These are phyloP conservation scores for Ilex asprella DNA, from an alignment of 257 asterid genomes.

Conservation along the genomic window DNA sequence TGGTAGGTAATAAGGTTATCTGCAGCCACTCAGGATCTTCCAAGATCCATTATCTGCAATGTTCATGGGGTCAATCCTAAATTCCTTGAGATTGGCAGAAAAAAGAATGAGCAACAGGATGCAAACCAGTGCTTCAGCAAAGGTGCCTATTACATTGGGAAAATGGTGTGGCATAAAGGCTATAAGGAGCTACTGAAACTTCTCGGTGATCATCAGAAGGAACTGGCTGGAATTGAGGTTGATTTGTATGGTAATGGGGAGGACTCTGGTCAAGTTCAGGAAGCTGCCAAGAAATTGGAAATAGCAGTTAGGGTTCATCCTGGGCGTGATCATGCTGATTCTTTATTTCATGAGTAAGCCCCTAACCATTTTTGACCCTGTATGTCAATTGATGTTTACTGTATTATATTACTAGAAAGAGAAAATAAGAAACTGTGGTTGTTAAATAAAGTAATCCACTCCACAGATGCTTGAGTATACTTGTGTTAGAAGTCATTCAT, in stretches of 20 bases:
- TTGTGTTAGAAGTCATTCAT: no score
- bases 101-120: constrained; percentile 55
- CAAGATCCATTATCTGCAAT: constrained; percentile 83
- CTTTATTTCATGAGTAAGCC: constrained; percentile 87
- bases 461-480: no score
- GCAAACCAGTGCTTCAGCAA: constrained; percentile 55
- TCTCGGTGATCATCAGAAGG: constrained; percentile 66
- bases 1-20: constrained; percentile 91
- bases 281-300: constrained; percentile 62
- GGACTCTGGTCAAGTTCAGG: constrained; percentile 70
- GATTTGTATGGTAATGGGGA: constrained; percentile 95
- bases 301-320: constrained; percentile 72
- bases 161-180: constrained; percentile 98
- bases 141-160: constrained; percentile 92
- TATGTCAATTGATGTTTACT: no score
- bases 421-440: no score
- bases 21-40: constrained; percentile 98
- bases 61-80: constrained; percentile 96
- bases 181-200: constrained; percentile 84
- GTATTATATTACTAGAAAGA: no score
- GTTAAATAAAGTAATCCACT: no score
- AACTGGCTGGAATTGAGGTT: constrained; percentile 61
- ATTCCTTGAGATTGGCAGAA: constrained; percentile 79
- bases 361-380: not conserved
- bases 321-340: constrained; percentile 92